These are phyloP conservation scores for Penicillium fuscoglaucum DNA, from an alignment of 2,329 filamentous ascomycete species.

Conservation along the genomic window DNA sequence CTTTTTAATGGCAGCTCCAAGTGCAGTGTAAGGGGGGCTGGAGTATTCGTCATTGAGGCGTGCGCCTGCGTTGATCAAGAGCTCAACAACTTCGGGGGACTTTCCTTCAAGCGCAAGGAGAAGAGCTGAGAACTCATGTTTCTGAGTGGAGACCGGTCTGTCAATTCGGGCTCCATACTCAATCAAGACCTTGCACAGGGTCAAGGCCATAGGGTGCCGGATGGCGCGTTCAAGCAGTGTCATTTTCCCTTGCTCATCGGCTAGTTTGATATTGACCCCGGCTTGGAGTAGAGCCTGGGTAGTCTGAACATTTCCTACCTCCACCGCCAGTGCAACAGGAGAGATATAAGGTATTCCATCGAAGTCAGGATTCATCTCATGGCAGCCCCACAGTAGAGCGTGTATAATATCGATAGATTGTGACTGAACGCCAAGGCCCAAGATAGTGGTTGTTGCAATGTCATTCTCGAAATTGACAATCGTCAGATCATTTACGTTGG, in stretches of 20 bases:
- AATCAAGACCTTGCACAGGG: neutral
- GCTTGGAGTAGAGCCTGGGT: neutral
- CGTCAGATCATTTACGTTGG: neutral
- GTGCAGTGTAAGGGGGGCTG: neutral
- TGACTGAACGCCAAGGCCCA: neutral
- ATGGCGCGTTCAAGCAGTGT: neutral
- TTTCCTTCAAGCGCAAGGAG: slow-evolving; percentile 1
- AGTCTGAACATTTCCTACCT: neutral
- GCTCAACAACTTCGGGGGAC: slow-evolving; percentile 5
- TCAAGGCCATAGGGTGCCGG: no score
- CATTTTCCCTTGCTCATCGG: neutral
- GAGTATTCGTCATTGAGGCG: slow-evolving; percentile 14
- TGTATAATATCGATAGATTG: neutral
- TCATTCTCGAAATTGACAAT: neutral
- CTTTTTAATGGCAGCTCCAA: slow-evolving; percentile 14
- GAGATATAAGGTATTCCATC: neutral
- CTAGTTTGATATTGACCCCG: neutral
- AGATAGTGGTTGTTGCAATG: neutral
- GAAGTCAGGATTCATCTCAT: neutral
- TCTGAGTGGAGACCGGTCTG: neutral
- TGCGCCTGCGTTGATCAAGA: slow-evolving; percentile 12
- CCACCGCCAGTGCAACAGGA: neutral
- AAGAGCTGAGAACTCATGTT: neutral
- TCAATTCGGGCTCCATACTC: neutral
- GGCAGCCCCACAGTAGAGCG: neutral